phyloP scores from a whole-genome alignment of 345 rosid species.

The Cochlearia excelsa region DNA sequence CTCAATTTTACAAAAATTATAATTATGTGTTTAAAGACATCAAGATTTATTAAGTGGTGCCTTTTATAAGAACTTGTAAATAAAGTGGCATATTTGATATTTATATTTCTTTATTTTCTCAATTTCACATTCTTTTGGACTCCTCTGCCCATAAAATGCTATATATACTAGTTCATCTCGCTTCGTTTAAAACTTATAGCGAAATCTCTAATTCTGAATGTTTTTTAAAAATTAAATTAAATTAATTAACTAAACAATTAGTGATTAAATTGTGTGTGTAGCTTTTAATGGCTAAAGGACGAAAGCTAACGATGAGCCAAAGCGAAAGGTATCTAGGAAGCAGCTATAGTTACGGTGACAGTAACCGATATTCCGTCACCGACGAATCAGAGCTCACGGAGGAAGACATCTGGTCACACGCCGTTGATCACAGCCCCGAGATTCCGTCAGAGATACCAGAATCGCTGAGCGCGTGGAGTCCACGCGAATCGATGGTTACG shows the following conservation, averaged over 20 bases:
- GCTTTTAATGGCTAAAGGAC: constrained; percentile 49
- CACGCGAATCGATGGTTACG: constrained; percentile 35
- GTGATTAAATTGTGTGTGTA: constrained; percentile 6
- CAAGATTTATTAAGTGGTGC: background rate
- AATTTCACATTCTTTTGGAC: constrained; percentile 24
- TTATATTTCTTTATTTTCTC: background rate
- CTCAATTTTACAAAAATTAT: background rate
- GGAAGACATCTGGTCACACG: constrained; percentile 85
- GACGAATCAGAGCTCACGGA: constrained; percentile 62
- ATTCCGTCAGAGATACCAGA: constrained; percentile 25
- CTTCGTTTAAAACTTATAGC: constrained; percentile 34
- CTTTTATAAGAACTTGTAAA: constrained; percentile 4
- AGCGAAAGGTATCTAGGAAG: constrained; percentile 73
- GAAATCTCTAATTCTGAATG: constrained; percentile 28
- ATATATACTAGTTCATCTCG: constrained; percentile 32
- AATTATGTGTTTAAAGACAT: background rate
- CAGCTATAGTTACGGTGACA: constrained; percentile 30
- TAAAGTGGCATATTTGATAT: background rate
- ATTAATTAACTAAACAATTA: constrained; percentile 12
- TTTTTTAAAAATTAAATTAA: background rate
- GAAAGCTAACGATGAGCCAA: constrained; percentile 64
- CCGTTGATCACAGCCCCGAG: constrained; percentile 37
- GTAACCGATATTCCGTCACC: constrained; percentile 32
- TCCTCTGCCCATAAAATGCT: constrained; percentile 27
- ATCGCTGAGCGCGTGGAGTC: constrained; percentile 38